Evolutionary conservation across 2,329 filamentous ascomycete species (phyloP).

Genomic region (Hymenoscyphus scutula): DNA sequence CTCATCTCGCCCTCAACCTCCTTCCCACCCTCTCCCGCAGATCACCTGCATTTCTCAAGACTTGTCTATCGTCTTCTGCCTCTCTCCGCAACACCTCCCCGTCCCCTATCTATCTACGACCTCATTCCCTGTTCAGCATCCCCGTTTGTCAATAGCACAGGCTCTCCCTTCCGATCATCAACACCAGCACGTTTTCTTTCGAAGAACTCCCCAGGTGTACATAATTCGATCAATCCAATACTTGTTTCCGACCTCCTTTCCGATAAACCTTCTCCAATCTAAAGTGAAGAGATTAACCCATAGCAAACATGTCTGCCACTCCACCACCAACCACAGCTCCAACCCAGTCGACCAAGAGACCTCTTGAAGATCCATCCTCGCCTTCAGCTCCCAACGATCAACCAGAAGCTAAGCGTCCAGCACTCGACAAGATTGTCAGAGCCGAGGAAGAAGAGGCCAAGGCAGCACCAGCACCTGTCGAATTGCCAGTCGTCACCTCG

Average conservation of each 20-base stretch:
- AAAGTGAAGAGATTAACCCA: constrained; percentile 40
- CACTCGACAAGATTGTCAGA: constrained; percentile 86
- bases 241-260: constrained; percentile 47
- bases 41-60: constrained; percentile 25
- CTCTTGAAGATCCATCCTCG: constrained; percentile 94
- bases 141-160: constrained; percentile 35
- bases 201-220: constrained; percentile 81
- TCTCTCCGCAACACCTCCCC: constrained; percentile 40
- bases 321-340: constrained; percentile 52
- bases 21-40: constrained; percentile 29
- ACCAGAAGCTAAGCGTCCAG: constrained; percentile 94
- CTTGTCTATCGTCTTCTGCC: constrained; percentile 26
- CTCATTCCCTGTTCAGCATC: constrained; percentile 36
- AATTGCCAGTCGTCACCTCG: constrained; percentile 46
- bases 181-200: constrained; percentile 93
- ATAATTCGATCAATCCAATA: constrained; percentile 62
- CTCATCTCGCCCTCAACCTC: constrained; percentile 34
- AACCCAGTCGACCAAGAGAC: constrained; percentile 79
- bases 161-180: constrained; percentile 39
- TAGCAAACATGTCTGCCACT: constrained; percentile 70
- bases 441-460: constrained; percentile 50
- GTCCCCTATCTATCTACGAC: constrained; percentile 34
- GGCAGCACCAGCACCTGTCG: constrained; percentile 39
- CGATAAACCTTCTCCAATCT: constrained; percentile 39
- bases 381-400: constrained; percentile 89